A percentile compares a stretch with the other conserved stretches of the same genome.
These are phyloP conservation scores for Takakia lepidozioides DNA, from an alignment of 225 moss, liverwort and hornwort genomes.

Conservation along the genomic window DNA sequence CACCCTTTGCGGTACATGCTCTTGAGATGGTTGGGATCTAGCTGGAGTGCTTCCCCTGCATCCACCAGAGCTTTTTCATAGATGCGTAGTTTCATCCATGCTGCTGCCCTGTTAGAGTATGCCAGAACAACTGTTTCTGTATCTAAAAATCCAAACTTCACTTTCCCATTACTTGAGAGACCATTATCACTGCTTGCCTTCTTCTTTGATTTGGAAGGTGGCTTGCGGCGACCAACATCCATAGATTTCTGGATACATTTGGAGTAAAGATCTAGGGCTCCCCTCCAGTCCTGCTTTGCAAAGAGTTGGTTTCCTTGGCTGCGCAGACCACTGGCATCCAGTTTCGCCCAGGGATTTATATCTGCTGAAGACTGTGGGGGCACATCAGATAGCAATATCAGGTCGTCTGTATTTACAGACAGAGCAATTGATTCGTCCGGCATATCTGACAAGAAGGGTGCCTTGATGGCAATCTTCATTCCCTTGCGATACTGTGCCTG, in stretches of 20 bases:
- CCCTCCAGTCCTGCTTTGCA: conserved; percentile 45
- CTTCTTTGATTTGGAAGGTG: conserved; percentile 15
- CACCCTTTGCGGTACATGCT: conserved; percentile 64
- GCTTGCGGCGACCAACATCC: conserved; percentile 15
- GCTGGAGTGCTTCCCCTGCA: conserved; percentile 48
- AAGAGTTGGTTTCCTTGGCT: conserved; percentile 53
- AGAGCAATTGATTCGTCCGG: conserved; percentile 46
- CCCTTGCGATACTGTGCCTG: conserved; percentile 34
- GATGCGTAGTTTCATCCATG: conserved; percentile 50
- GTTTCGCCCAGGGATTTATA: conserved; percentile 18
- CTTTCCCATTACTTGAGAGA: neutral
- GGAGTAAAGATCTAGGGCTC: conserved; percentile 62
- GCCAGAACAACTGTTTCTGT: conserved; percentile 63
- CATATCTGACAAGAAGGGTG: conserved; percentile 36
- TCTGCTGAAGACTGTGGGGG: conserved; percentile 15
- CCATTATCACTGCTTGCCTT: conserved; percentile 18
- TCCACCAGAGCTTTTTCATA: conserved; percentile 53
- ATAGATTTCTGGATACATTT: conserved; percentile 53
- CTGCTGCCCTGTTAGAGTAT: conserved; percentile 72
- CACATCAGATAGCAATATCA: conserved; percentile 24
- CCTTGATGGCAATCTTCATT: conserved; percentile 47
- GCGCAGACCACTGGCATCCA: conserved; percentile 46
- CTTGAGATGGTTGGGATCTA: conserved; percentile 51
- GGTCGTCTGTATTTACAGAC: conserved; percentile 23
- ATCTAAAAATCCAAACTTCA: conserved; percentile 18